These are phyloP conservation scores for Haplosporangium sp. DNA, from an alignment of 371 early-diverging fungal genomes.

Conservation along the genomic window DNA sequence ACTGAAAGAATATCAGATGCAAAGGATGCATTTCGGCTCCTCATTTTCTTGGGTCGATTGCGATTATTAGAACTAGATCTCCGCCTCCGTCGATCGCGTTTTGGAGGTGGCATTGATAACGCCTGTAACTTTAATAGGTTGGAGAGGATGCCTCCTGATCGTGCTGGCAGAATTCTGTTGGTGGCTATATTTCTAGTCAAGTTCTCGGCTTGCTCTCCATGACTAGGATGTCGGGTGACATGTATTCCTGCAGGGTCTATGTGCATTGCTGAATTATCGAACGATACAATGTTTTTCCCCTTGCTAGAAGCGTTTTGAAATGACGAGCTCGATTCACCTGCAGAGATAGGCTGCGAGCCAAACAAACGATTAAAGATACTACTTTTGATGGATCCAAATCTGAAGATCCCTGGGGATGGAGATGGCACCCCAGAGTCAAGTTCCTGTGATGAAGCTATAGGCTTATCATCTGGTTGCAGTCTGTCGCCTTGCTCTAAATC, in stretches of 20 bases:
- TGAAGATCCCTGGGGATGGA: constrained; percentile 5
- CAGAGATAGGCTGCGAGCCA: constrained; percentile 15
- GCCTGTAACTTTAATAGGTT: constrained; percentile 43
- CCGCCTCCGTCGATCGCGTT: constrained; percentile 9
- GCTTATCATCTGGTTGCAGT: not conserved
- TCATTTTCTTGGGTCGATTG: not conserved
- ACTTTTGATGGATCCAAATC: constrained; percentile 20
- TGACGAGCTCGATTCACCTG: not conserved
- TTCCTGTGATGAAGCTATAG: not conserved
- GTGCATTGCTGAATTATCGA: not conserved
- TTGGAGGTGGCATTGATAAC: constrained; percentile 20
- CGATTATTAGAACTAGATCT: not conserved
- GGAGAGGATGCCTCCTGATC: constrained; percentile 43
- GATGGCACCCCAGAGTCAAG: not conserved
- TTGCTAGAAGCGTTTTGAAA: not conserved
- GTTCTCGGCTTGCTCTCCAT: not conserved
- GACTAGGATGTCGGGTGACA: not conserved
- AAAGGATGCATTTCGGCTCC: not conserved
- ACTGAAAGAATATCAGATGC: constrained; percentile 9
- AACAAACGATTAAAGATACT: constrained; percentile 30
- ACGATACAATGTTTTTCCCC: not conserved
- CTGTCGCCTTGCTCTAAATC: constrained; percentile 2
- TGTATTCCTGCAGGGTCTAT: not conserved
- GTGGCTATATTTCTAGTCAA: constrained; percentile 8
- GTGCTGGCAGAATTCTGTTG: not conserved